Evolutionary conservation across 2,329 filamentous ascomycete species (phyloP), one percentile per base, ranked within the genome.

Genomic region (Aspergillus calidoustus): DNA sequence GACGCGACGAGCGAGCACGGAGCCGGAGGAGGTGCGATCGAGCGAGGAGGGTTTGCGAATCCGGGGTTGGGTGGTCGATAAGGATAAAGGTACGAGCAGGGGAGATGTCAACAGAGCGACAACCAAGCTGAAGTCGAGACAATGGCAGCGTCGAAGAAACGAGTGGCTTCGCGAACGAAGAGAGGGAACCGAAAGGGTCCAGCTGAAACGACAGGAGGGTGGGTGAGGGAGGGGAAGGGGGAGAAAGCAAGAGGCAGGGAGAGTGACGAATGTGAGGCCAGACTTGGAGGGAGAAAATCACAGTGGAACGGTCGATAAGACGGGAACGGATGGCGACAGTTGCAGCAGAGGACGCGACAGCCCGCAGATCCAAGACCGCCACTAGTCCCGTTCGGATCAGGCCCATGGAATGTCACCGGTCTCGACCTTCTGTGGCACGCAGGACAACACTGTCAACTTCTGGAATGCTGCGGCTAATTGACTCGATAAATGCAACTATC

Each of bases 251-350:
- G 51, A 50, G 55, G 30, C 54, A 57, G 28, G 50, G 54, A 28
- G 49, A 25, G 49, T 49, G 56, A 50, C 52, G 43, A 31, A 30
- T 55, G 43, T 53, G 61, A 49, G 54, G 57, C 49, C 43, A 49
- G 49, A 31, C 50, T 46, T 52, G 58, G 49, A 28, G 60, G 59
- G 48, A 30, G 55, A 57, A 61, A 62, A 54, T 60, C 41, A 53
- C 41, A 57, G 46, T 59, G 53, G 46, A 51, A 58, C 49, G 53
- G 54, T 52, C 59, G 66, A 66, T 66, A 68, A 63, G 66, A 65
- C 64, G 64, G 63, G 50, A 69, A 58, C 63, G 59, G 65, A 67
- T 64, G 63, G 61, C 65, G 62, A 64, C 63, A 57, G 57, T 49
- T 57, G 60, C 60, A 57, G 57, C 31, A 15, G 17, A 62, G 60